Conservation (phyloP, 2,329 filamentous ascomycete genomes). For the Cladosporium sp. region DNA sequence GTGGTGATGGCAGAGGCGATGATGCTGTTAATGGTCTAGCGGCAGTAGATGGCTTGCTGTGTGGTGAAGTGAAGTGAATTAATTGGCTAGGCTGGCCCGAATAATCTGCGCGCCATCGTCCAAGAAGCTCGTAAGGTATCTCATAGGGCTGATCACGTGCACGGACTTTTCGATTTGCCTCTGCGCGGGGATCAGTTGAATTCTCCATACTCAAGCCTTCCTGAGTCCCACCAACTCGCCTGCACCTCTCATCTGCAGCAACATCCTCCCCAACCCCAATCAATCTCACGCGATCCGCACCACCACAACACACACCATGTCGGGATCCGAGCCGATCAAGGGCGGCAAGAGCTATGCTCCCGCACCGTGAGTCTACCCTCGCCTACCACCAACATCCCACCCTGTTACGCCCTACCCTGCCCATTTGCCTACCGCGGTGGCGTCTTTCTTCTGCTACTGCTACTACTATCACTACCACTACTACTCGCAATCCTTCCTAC, state of each 20-base stretch:
- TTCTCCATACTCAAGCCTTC: background rate
- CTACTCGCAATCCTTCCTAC: background rate
- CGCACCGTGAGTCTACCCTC: slow-evolving; percentile 15
- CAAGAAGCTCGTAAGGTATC: background rate
- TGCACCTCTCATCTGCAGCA: slow-evolving; percentile 1
- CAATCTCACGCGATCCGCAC: background rate
- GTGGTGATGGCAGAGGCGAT: background rate
- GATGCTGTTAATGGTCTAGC: background rate
- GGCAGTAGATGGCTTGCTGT: background rate
- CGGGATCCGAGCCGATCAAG: slow-evolving; percentile 17
- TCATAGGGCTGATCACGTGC: slow-evolving; percentile 2
- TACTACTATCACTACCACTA: background rate
- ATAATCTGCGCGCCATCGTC: background rate
- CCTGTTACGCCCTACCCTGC: background rate
- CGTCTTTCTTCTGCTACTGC: background rate
- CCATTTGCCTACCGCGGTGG: background rate
- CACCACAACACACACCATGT: slow-evolving; percentile 10
- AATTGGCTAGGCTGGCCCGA: background rate
- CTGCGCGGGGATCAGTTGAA: background rate
- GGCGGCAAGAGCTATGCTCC: slow-evolving; percentile 19
- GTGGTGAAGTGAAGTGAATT: slow-evolving; percentile 12
- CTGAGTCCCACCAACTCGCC: slow-evolving; percentile 5
- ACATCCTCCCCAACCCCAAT: slow-evolving; percentile 12
- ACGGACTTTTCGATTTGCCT: too few relatives aligned
- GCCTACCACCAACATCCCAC: background rate